Percentiles rank a stretch among this genome's conserved stretches.
Conservation (phyloP, 2,329 filamentous ascomycete genomes). For the Fusarium guadeloupense region DNA sequence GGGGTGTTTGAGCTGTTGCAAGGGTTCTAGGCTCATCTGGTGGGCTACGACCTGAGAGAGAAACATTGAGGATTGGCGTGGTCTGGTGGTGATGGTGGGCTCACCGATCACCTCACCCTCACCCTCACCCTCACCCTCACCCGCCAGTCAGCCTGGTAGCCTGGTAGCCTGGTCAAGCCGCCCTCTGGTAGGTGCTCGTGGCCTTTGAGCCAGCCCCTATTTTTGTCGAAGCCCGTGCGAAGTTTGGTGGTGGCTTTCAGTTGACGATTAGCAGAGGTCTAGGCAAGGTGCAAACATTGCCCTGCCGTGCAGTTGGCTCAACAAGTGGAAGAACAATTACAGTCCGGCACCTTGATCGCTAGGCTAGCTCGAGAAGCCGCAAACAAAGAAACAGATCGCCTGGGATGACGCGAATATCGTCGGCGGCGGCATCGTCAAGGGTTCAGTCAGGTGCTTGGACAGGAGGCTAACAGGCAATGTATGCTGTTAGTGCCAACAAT, state of each 20-base stretch:
- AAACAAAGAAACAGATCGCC: slow-evolving; percentile 34
- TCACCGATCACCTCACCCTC: slow-evolving; percentile 43
- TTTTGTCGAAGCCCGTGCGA: slow-evolving; percentile 30
- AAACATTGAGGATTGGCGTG: slow-evolving; percentile 30
- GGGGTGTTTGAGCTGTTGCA: slow-evolving; percentile 32
- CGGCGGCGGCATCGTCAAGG: slow-evolving; percentile 15
- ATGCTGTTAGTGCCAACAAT: slow-evolving; percentile 12
- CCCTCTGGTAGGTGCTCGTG: slow-evolving; percentile 18
- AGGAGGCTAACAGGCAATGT: slow-evolving; percentile 12
- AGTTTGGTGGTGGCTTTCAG: slow-evolving; percentile 24
- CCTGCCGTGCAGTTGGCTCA: slow-evolving; percentile 18
- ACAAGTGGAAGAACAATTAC: slow-evolving; percentile 24
- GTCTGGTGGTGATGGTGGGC: slow-evolving; percentile 39
- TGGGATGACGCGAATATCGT: slow-evolving; percentile 28
- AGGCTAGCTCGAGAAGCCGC: slow-evolving; percentile 21
- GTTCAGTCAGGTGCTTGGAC: slow-evolving; percentile 7
- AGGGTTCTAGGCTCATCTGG: slow-evolving; percentile 17
- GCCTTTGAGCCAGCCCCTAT: slow-evolving; percentile 36
- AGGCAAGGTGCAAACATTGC: slow-evolving; percentile 25
- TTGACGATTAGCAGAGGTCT: slow-evolving; percentile 29
- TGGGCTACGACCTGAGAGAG: slow-evolving; percentile 15
- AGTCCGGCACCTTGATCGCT: not conserved
- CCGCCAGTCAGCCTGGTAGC: slow-evolving; percentile 28
- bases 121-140: no score
- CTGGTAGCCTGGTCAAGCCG: slow-evolving; percentile 13